phyloP scores from a whole-genome alignment of 805 yeast genomes.

The Ogataea parapolymorpha region DNA sequence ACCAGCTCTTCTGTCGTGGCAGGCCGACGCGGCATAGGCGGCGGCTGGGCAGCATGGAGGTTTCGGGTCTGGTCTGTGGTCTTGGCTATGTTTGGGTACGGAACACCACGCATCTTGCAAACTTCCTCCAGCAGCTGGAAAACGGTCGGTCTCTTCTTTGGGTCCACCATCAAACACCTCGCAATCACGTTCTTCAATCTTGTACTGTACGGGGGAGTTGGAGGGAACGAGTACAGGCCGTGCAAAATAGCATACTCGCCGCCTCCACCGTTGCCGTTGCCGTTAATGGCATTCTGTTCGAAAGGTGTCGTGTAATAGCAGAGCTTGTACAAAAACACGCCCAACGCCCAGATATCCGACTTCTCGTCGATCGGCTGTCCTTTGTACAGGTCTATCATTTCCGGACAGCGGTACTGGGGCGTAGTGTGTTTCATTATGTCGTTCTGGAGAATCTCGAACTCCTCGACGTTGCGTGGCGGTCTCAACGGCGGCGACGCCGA shows the following conservation, averaged over 20 bases:
- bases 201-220: conserved; percentile 55
- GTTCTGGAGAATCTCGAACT: conserved; percentile 54
- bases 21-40: conserved; percentile 3
- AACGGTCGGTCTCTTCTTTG: conserved; percentile 69
- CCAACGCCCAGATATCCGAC: conserved; percentile 84
- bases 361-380: conserved; percentile 76
- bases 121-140: conserved; percentile 69
- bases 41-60: background rate
- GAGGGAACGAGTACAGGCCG: conserved; percentile 51
- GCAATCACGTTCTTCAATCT: conserved; percentile 62
- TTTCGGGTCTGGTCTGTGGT: conserved; percentile 18
- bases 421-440: conserved; percentile 79
- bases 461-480: conserved; percentile 61
- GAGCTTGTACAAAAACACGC: conserved; percentile 70
- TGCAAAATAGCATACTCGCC: conserved; percentile 64
- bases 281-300: conserved; percentile 45
- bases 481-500: conserved; percentile 65
- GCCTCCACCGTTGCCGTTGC: conserved; percentile 34
- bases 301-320: conserved; percentile 84
- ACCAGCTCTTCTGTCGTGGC: conserved; percentile 8
- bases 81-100: conserved; percentile 29
- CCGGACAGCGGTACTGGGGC: conserved; percentile 83
- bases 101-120: conserved; percentile 53
- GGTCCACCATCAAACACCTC: conserved; percentile 60
- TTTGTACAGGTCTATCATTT: conserved; percentile 70